Evolutionary conservation across 2,329 filamentous ascomycete genomes (phyloP), one percentile per base, ranked within the genome.

Genomic region (Colletotrichum navitas): DNA sequence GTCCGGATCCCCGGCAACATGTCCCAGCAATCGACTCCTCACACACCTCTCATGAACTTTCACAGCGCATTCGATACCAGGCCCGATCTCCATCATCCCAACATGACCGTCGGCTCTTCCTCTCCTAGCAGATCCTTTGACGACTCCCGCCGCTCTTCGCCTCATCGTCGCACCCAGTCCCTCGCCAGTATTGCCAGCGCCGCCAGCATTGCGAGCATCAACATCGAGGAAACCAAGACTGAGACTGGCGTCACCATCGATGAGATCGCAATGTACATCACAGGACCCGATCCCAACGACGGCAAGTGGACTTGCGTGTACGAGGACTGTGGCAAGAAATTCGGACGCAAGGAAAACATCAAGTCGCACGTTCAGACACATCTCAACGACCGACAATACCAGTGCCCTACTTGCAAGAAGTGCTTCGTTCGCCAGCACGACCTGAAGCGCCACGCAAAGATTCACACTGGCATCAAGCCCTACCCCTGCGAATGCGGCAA

Each of bases 351-450:
- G 81, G 96, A 99, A 81, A 98, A 99, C 83, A 98, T 98, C 85
- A 97, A 97, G 80, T 97, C 95, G 0, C 96, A 99, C 80, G 94
- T 99, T 18, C 96, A 99, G 83, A 99, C 96, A 4, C 96, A 99
- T 82, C 91, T 99, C 74, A 96, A 97, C 77, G 96, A 99, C 81
- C 90, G 96, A 59, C 96, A 98, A 80, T 99, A 94, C 83, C 92
- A 94, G 81, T 99, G 96, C 83, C 94, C 95, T 56, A 92, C 93
- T 66, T 99, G 96, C 84, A 88, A 92, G 63, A 98, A 98, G 84
- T 95, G 94, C 83, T 99, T 99, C 80, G 96, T 98, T 52, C 92
- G 96, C 47, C 95, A 97, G 77, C 96, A 99, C 80, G 96, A 99
- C 80, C 90, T 98, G 73, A 99, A 98, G 86, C 91, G 96, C 72